phyloP scores from a whole-genome alignment of 768 basidiomycete genomes.

The Leccinum aurantiacum region DNA sequence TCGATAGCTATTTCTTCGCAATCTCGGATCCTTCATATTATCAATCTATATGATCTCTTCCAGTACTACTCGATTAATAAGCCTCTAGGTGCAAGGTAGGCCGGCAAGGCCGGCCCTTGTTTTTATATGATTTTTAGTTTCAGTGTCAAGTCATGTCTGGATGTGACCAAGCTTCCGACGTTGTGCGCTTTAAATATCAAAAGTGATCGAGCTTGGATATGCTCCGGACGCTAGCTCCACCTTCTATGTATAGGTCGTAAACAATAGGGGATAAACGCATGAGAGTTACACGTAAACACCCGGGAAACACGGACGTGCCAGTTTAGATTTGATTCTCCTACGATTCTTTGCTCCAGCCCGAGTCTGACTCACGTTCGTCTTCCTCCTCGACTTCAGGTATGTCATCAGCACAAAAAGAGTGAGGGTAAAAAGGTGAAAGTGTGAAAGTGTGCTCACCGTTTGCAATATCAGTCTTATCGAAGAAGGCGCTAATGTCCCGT shows the following conservation, averaged over 20 bases:
- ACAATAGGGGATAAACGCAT: not conserved
- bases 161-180: not conserved
- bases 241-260: not conserved
- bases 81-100: too few species aligned
- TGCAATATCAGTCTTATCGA: slow-evolving; percentile 20
- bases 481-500: slow-evolving; percentile 11
- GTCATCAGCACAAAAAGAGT: not conserved
- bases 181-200: not conserved
- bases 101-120: too few species aligned
- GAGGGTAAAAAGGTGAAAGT: not conserved
- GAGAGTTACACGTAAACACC: not conserved
- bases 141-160: not conserved
- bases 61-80: too few species aligned
- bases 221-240: not conserved
- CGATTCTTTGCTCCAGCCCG: not conserved
- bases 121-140: not conserved
- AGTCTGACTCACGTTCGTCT: not conserved
- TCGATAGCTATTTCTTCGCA: too few species aligned
- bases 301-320: not conserved
- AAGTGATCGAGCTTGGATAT: not conserved
- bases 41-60: too few species aligned
- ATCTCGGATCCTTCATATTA: too few species aligned
- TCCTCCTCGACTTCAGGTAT: slow-evolving; percentile 8
- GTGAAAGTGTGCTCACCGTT: slow-evolving; percentile 13
- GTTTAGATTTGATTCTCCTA: not conserved